phyloP scores from a whole-genome alignment of 257 asterid genomes.

The Lycium barbarum region DNA sequence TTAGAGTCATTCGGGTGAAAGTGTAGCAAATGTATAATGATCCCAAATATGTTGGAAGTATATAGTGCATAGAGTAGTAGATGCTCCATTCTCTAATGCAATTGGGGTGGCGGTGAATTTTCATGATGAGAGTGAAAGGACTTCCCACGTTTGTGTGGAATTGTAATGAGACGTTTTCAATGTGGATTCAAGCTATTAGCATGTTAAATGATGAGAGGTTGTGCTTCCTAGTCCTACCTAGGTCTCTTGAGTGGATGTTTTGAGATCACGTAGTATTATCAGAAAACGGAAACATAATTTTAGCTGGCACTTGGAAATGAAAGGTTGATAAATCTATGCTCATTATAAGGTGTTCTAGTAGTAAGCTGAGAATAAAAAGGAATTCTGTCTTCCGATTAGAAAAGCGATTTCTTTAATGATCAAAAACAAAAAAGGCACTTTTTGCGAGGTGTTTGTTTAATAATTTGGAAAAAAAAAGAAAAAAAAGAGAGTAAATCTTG shows the following conservation, averaged over 20 bases:
- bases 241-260: not conserved
- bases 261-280: not conserved
- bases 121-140: not conserved
- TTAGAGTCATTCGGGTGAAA: not conserved
- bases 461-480: not conserved
- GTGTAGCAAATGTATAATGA: not conserved
- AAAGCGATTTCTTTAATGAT: not conserved
- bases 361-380: not conserved
- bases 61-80: slow-evolving; percentile 6
- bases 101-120: not conserved
- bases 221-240: not conserved
- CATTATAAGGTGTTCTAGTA: not conserved
- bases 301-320: not conserved
- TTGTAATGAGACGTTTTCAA: not conserved
- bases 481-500: no score
- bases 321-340: not conserved
- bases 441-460: not conserved
- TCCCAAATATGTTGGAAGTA: not conserved
- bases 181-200: not conserved
- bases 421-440: no score
- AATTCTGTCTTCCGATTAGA: not conserved
- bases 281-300: not conserved
- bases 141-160: not conserved
- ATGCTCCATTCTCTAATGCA: not conserved
- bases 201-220: not conserved